These are phyloP conservation scores for Mollisia scopiformis DNA, from an alignment of 2,329 filamentous ascomycete species.

Conservation along the genomic window DNA sequence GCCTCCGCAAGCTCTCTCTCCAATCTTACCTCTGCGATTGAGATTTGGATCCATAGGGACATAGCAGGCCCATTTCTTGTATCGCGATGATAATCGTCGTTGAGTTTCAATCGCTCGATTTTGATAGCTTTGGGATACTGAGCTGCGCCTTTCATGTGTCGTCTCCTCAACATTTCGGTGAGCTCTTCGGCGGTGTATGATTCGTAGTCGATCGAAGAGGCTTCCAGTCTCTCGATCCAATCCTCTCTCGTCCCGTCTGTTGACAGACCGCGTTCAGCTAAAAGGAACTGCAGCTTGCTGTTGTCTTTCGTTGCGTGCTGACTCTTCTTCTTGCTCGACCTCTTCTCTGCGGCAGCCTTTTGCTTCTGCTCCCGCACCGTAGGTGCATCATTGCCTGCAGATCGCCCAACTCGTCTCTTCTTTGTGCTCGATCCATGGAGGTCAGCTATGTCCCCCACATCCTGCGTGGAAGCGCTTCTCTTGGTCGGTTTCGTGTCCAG, in stretches of 20 bases:
- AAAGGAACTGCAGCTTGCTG: constrained; percentile 21
- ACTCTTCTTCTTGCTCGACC: no score
- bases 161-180: constrained; percentile 16
- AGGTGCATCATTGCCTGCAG: background rate
- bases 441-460: background rate
- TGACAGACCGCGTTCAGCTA: constrained; percentile 15
- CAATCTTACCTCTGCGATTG: background rate
- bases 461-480: background rate
- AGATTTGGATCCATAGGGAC: background rate
- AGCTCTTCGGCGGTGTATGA: constrained; percentile 5
- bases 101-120: constrained; percentile 16
- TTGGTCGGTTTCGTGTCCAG: background rate
- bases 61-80: constrained; percentile 7
- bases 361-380: no score
- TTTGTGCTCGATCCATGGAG: background rate
- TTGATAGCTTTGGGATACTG: constrained; percentile 17
- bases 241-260: constrained; percentile 21
- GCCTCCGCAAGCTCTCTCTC: background rate
- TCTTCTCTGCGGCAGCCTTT: no score
- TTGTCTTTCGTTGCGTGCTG: constrained; percentile 17
- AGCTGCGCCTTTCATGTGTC: constrained; percentile 6
- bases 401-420: background rate
- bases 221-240: constrained; percentile 23
- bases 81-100: constrained; percentile 18
- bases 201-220: constrained; percentile 19